phyloP scores from a whole-genome alignment of 139 green algal genomes.

The Coelastrella sp. region DNA sequence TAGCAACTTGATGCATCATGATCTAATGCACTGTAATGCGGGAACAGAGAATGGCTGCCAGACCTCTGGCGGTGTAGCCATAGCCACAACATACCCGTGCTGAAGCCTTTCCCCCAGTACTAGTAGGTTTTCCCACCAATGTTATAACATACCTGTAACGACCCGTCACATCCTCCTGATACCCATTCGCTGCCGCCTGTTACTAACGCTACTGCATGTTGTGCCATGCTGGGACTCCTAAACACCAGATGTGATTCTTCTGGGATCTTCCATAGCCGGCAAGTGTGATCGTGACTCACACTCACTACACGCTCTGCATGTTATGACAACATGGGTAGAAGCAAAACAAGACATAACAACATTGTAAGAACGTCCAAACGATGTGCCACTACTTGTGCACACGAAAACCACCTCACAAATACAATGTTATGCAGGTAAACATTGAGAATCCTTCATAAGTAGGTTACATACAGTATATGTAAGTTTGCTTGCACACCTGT shows the following conservation, averaged over 20 bases:
- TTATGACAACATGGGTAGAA: not conserved
- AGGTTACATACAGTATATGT: not conserved
- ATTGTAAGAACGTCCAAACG: too few species aligned
- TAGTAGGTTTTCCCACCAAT: too few species aligned
- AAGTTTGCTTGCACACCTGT: not conserved
- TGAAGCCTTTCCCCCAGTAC: too few species aligned
- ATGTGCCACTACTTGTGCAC: too few species aligned
- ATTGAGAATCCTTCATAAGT: too few species aligned
- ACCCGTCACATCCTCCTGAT: slow-evolving; percentile 79
- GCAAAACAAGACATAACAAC: not conserved
- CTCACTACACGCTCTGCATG: slow-evolving; percentile 82
- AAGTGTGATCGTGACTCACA: slow-evolving; percentile 82
- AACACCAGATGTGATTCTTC: slow-evolving; percentile 98
- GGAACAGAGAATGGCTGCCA: too few species aligned
- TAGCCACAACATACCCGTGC: too few species aligned
- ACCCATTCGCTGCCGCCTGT: slow-evolving; percentile 80
- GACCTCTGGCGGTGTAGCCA: too few species aligned
- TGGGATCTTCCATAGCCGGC: slow-evolving; percentile 95
- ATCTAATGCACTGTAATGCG: too few species aligned
- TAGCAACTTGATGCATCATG: too few species aligned
- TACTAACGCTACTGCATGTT: slow-evolving; percentile 74
- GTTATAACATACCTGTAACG: slow-evolving; percentile 42
- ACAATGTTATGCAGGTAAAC: too few species aligned
- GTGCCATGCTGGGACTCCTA: slow-evolving; percentile 58
- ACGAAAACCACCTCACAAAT: too few species aligned